These are phyloP conservation scores for Decorospora gaudefroyi DNA, from an alignment of 2,329 filamentous ascomycete genomes.

Conservation along the genomic window DNA sequence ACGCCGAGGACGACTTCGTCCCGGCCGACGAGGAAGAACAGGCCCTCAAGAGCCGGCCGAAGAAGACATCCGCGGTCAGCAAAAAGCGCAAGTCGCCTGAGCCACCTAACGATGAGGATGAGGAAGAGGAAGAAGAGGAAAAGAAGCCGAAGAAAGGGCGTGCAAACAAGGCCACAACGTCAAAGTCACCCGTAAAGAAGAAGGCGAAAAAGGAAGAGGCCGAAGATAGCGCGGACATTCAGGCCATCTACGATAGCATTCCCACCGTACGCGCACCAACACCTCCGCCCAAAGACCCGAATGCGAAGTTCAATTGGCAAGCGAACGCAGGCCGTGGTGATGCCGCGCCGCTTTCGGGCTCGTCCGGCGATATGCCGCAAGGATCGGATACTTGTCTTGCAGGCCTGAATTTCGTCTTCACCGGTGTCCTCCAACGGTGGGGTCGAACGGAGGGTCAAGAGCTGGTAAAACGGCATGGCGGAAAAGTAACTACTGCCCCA, in stretches of 20 bases:
- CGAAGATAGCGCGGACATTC: slow-evolving; percentile 71
- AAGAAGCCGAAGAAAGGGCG: slow-evolving; percentile 62
- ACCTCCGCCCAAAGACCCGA: slow-evolving; percentile 71
- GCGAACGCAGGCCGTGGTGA: slow-evolving; percentile 61
- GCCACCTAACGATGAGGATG: slow-evolving; percentile 60
- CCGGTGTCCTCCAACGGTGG: slow-evolving; percentile 79
- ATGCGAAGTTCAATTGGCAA: slow-evolving; percentile 78
- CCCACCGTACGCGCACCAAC: slow-evolving; percentile 81
- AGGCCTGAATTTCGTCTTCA: slow-evolving; percentile 93
- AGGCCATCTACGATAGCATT: slow-evolving; percentile 86
- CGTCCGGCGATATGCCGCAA: slow-evolving; percentile 70
- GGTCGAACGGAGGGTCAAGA: slow-evolving; percentile 82
- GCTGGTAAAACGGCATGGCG: slow-evolving; percentile 90
- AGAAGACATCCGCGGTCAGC: slow-evolving; percentile 40
- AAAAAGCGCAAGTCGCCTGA: slow-evolving; percentile 64
- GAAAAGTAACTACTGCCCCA: slow-evolving; percentile 82
- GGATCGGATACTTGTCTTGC: slow-evolving; percentile 88
- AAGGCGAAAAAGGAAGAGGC: slow-evolving; percentile 67
- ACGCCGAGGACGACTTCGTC: slow-evolving; percentile 53
- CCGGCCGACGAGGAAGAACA: slow-evolving; percentile 52
- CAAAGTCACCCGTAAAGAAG: slow-evolving; percentile 61
- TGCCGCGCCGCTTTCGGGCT: slow-evolving; percentile 65
- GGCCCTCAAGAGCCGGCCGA: slow-evolving; percentile 48
- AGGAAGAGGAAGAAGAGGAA: slow-evolving; percentile 57
- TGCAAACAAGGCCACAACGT: slow-evolving; percentile 43